Base-by-base conservation (phyloP, 2,329 filamentous ascomycete species). In the Penicillium sp. region DNA sequence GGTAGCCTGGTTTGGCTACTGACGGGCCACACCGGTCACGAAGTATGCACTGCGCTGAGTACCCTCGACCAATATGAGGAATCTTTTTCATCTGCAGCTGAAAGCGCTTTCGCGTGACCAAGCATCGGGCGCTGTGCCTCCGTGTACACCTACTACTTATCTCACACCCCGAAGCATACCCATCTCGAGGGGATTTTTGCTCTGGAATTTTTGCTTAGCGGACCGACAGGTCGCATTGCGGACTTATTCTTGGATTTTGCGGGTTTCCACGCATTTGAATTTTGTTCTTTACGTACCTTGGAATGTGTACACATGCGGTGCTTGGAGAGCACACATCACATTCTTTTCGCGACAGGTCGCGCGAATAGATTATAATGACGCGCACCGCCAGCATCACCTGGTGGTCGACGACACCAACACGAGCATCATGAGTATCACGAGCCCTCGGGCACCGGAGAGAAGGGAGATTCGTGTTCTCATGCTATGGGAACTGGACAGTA, bases 1-100 rank as follows among this genome's bases (percentile, higher is more conserved):
- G 63, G 58, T 44, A 64, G 67, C 26, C 58, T 73, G 6, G 57
- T 65, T 28, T 74, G 71, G 72, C 51, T 74, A 42, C 57, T 74
- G 56, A 74, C 71, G 1, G 71, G 72, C 24, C 68, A 68, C 38
- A 69, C 61, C 45, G 59, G 63, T 13, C 62, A 63, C 42, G 63
- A 68, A 45, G 63, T 67, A 47, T 60, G 60, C 29, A 59, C 64
- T 24, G 63, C 60, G 16, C 34, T 70, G 51, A 63, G 65, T 1
- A 63, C 68, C 31, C 53, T 68, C 43, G 69, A 69, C 28, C 55
- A 59, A 5, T 52, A 62, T 33, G 53, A 49, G 16, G 60, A 52
- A 34, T 43, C 55, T 4, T 56, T 64, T 24, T 51, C 59, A 2
- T 60, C 60, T 21, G 42, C 56, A 12, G 52, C 58, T 15, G 47